Conservation (phyloP, 208 protist genomes). For the Acanthamoeba royreba region DNA sequence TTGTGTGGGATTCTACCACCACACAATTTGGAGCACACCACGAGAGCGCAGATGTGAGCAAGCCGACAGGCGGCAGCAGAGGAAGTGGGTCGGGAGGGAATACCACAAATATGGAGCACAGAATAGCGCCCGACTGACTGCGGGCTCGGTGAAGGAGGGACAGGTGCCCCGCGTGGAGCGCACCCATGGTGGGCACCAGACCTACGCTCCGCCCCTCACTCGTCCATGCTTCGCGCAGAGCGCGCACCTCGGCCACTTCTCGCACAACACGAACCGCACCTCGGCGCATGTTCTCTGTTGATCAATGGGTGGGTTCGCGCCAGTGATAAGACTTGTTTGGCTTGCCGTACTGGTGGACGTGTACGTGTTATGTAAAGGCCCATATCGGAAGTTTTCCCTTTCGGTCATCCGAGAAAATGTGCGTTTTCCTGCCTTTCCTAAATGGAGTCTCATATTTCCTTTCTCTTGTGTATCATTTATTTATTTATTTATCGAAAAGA, state of each 20-base stretch:
- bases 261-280: background rate
- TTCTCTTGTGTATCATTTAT: too few species aligned
- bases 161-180: constrained; percentile 60
- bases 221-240: background rate
- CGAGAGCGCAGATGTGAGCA: background rate
- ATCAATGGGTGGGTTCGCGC: too few species aligned
- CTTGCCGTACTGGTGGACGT: too few species aligned
- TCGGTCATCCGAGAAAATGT: too few species aligned
- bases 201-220: constrained; percentile 2
- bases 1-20: background rate
- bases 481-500: background rate
- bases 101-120: constrained; percentile 60
- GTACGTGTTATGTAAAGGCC: too few species aligned
- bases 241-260: background rate
- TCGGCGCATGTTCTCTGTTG: background rate
- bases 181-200: constrained; percentile 72
- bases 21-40: background rate
- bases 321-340: too few species aligned
- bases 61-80: background rate
- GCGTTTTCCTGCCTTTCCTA: too few species aligned
- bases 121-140: constrained; percentile 8
- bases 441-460: too few species aligned
- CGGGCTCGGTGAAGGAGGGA: constrained; percentile 50
- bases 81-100: background rate
- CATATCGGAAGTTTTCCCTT: too few species aligned